Base-by-base conservation (phyloP, 805 yeast genomes). In the Ogataea trehaloabstinens region DNA sequence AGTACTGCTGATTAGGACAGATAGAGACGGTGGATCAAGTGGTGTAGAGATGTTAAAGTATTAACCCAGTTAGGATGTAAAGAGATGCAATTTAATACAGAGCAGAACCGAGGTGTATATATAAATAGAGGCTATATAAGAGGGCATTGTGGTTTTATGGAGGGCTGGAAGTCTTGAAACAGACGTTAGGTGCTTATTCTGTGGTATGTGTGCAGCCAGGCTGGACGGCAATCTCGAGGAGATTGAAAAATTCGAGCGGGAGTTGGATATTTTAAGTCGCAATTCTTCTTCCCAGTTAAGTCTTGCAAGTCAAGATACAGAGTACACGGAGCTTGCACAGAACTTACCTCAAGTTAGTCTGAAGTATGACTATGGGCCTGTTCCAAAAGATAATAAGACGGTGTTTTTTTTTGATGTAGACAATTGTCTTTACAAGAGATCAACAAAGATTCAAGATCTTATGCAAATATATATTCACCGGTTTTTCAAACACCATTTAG, bases 341-440 rank as follows among this genome's bases (percentile, higher is more conserved):
- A 41, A 52, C 30, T 28, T 56, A n/a, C 68, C 68, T 3, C 50
- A 49, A 6, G 56, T 60, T 4, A 24, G 39, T 0, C 41, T 64
- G 25, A 55, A 49, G 8, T 57, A 56, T 30, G 56, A 56, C 1
- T 47, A 52, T 31, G 67, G 61, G 2, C 52, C 61, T 5, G 53
- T 49, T 18, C 46, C 53, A 1, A 48, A 48, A 29, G 60, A 46
- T 19, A 49, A 54, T 35, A 58, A 53, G 16, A 53, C 49, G 24
- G 66, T 63, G 13, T 86, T 93, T 64, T 88, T 80, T 63, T 91
- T 91, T 54, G 99, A 91, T 60, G 88, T 91, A 38, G 99, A 91
- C 67, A 91, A 91, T 61, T 89, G 97, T 60, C 72, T 91, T 21
- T 91, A 91, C 64, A 73, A 76, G 37, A 68, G 89, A 41, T 79